phyloP scores from a whole-genome alignment of 805 yeast species.

The Saturnispora galanensis region DNA sequence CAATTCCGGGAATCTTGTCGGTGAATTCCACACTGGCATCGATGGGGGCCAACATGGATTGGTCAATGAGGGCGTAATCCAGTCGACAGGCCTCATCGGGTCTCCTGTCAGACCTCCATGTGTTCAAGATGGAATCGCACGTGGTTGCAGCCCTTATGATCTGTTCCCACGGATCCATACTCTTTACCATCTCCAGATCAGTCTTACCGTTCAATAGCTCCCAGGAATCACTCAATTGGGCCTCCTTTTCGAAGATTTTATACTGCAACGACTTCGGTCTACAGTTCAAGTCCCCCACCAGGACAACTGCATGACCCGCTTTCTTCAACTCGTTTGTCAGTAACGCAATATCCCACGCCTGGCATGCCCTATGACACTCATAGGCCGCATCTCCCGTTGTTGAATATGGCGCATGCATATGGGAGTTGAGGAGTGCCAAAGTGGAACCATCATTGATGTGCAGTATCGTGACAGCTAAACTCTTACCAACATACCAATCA shows the following conservation, averaged over 20 bases:
- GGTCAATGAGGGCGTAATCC: conserved; percentile 80
- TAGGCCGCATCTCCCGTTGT: conserved; percentile 79
- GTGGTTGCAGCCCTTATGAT: conserved; percentile 71
- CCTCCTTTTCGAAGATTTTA: conserved; percentile 57
- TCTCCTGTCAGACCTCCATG: conserved; percentile 60
- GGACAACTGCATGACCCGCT: conserved; percentile 77
- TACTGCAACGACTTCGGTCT: conserved; percentile 81
- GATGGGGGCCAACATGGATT: conserved; percentile 38
- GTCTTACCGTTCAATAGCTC: conserved; percentile 47
- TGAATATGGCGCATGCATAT: conserved; percentile 96
- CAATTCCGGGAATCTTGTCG: conserved; percentile 53
- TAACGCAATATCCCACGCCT: conserved; percentile 90
- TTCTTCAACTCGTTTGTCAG: conserved; percentile 48
- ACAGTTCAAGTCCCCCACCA: conserved; percentile 91
- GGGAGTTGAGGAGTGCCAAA: conserved; percentile 78
- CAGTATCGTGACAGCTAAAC: conserved; percentile 66
- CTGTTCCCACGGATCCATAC: conserved; percentile 50
- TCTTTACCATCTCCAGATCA: conserved; percentile 32
- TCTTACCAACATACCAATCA: conserved; percentile 95
- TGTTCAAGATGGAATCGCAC: conserved; percentile 78
- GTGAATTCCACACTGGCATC: conserved; percentile 69
- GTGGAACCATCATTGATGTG: conserved; percentile 39
- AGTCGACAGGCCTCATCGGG: conserved; percentile 73
- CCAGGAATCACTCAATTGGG: conserved; percentile 78
- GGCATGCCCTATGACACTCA: conserved; percentile 81